phyloP scores from a whole-genome alignment of 768 basidiomycete species.

The Hydnomerulius pinastri region DNA sequence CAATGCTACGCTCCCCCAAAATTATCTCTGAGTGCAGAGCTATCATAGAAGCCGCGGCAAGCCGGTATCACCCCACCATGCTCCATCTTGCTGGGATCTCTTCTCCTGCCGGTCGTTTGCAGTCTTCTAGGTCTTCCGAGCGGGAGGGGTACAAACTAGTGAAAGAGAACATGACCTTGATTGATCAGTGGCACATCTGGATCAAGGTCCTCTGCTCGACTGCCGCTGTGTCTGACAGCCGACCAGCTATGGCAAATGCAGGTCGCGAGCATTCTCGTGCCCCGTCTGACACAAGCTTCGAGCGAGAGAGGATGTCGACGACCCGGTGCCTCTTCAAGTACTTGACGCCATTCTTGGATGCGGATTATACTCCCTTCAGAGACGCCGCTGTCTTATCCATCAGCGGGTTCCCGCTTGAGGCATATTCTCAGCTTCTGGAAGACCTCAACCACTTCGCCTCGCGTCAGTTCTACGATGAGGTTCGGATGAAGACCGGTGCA shows the following conservation, averaged over 20 bases:
- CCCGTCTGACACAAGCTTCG: conserved; percentile 73
- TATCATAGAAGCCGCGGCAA: conserved; percentile 63
- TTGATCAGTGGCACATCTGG: conserved; percentile 86
- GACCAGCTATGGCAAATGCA: conserved; percentile 51
- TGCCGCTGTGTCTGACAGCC: conserved; percentile 63
- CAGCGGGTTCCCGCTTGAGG: conserved; percentile 77
- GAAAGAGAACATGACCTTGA: conserved; percentile 55
- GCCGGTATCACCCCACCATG: conserved; percentile 72
- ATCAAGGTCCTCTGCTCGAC: conserved; percentile 85
- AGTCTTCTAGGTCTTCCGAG: conserved; percentile 46
- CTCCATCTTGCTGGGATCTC: conserved; percentile 74
- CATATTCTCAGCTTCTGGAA: conserved; percentile 81
- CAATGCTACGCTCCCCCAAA: conserved; percentile 48
- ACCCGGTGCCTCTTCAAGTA: conserved; percentile 83
- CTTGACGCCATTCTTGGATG: conserved; percentile 84
- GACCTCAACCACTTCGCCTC: conserved; percentile 79
- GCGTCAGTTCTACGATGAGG: conserved; percentile 79
- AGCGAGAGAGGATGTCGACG: conserved; percentile 80
- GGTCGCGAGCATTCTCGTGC: conserved; percentile 70
- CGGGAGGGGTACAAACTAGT: conserved; percentile 54
- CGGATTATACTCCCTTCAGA: conserved; percentile 80
- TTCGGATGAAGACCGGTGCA: conserved; percentile 48
- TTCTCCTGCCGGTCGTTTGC: conserved; percentile 45
- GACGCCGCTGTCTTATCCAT: conserved; percentile 88
- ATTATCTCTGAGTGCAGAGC: conserved; percentile 59